Base-by-base conservation (phyloP, 1,284 basidiomycete genomes). In the Schizophyllum amplum region DNA sequence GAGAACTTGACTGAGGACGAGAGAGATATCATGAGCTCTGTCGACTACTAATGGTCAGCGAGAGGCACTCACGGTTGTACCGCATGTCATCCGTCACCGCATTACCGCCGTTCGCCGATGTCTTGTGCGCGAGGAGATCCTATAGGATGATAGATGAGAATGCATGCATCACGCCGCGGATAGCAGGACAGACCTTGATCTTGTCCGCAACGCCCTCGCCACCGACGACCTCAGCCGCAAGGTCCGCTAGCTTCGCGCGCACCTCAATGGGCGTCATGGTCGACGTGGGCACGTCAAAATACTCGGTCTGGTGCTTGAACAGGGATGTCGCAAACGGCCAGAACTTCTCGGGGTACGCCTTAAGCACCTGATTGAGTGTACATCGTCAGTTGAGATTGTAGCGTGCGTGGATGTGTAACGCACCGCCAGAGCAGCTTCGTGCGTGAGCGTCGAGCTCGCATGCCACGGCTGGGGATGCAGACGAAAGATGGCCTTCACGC, bases 381-480 rank as follows among this genome's bases (percentile, higher is more conserved):
- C 47, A n/a, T 24, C 20, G 42, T 15, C 53, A 25, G 21, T 58
- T 57, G 49, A 23, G 48, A 25, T 42, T 24, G 26, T 33, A 48
- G 51, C 1, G n/a, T n/a, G n/a, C n/a, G n/a, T 24, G 7, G 24
- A 7, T 53, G 21, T 52, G 23, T 53, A 6, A 57, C 82, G 64
- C 64, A 94, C 90, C 9, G 91, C 90, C 9, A 95, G 74, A 11
- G 82, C 84, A 17, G 92, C 90, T 72, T 98, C 94, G 63, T 90
- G 87, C 1, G 84, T 82, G 59, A 87, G 78, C 0, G 86, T 88
- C 0, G 88, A 91, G 52, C 82, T 73, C 17, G 75, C 79, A 66
- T 94, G 92, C 90, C 92, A 90, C 0, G 87, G 86, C 69, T 90
- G 94, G 33, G 92, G 86, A 65, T 95, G 92, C 25, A 84, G 80